A percentile compares a stretch with the other conserved stretches of the same genome.
phyloP scores from a whole-genome alignment of 164 flowering plant genomes.

The Chimonanthus praecox region DNA sequence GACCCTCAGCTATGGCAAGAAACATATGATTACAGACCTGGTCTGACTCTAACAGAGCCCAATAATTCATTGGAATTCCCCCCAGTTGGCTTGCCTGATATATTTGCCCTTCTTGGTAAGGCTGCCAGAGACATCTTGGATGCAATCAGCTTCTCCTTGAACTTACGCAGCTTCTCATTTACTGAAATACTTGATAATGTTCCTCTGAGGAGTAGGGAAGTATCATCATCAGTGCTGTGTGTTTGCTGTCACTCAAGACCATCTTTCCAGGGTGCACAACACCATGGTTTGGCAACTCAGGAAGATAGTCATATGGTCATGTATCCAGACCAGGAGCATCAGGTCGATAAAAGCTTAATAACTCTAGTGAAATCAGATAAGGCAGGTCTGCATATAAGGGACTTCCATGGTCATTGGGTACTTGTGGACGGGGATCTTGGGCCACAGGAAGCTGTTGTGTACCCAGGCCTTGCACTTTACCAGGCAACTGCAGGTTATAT shows the following conservation, averaged over 20 bases:
- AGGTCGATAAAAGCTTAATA: constrained; percentile 71
- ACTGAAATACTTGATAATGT: constrained; percentile 86
- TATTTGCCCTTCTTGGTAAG: constrained; percentile 72
- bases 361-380: constrained; percentile 78
- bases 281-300: constrained; percentile 52
- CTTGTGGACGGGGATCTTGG: constrained; percentile 89
- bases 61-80: constrained; percentile 61
- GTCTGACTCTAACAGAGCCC: constrained; percentile 59
- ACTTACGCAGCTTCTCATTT: constrained; percentile 83
- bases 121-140: constrained; percentile 81
- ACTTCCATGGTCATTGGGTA: constrained; percentile 76
- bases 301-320: constrained; percentile 75
- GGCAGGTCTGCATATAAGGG: constrained; percentile 76
- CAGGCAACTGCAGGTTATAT: constrained; percentile 95
- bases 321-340: constrained; percentile 79
- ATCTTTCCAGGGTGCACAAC: constrained; percentile 78
- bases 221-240: constrained; percentile 86
- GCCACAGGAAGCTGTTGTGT: constrained; percentile 84
- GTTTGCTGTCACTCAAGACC: constrained; percentile 86
- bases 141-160: constrained; percentile 80
- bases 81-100: constrained; percentile 80
- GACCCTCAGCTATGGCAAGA: constrained; percentile 87
- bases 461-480: constrained; percentile 91
- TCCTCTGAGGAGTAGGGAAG: constrained; percentile 71
- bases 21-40: constrained; percentile 82